Conservation (phyloP, 495 filamentous ascomycete species). For the Neurospora tetraspora region DNA sequence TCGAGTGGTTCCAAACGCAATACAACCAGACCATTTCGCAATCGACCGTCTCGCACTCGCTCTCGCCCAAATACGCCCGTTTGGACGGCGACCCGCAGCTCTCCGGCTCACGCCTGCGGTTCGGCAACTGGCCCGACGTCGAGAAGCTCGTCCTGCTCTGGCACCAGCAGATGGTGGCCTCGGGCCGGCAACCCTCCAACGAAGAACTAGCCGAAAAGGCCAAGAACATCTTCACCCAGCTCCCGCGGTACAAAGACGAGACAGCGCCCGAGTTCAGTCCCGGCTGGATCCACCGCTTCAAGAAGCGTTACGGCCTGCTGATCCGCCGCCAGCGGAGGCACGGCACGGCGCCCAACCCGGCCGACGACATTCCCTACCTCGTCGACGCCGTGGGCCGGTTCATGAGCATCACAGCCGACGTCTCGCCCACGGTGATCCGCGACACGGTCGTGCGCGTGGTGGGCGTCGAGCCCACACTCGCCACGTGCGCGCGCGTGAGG, state of each 20-base stretch:
- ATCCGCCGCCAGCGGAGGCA: constrained; percentile 39
- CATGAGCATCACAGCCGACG: constrained; percentile 36
- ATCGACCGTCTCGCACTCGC: constrained; percentile 42
- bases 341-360: constrained; percentile 28
- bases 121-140: constrained; percentile 45
- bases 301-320: constrained; percentile 42
- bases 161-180: constrained; percentile 35
- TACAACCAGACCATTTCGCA: constrained; percentile 43
- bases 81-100: constrained; percentile 41
- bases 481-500: constrained; percentile 38
- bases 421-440: constrained; percentile 35
- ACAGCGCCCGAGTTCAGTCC: constrained; percentile 40
- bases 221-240: constrained; percentile 36
- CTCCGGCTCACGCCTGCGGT: constrained; percentile 40
- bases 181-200: constrained; percentile 38
- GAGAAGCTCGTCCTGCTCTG: constrained; percentile 44
- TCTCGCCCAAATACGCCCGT: constrained; percentile 44
- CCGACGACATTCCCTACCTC: constrained; percentile 39
- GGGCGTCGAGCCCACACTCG: constrained; percentile 35
- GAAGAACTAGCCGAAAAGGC: constrained; percentile 44
- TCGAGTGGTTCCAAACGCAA: constrained; percentile 42
- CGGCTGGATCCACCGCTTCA: constrained; percentile 46
- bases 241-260: constrained; percentile 43
- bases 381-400: constrained; percentile 38
- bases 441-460: constrained; percentile 36